Evolutionary conservation across 2,329 filamentous ascomycete species (phyloP).

Genomic region (Pseudocercospora crystallina): DNA sequence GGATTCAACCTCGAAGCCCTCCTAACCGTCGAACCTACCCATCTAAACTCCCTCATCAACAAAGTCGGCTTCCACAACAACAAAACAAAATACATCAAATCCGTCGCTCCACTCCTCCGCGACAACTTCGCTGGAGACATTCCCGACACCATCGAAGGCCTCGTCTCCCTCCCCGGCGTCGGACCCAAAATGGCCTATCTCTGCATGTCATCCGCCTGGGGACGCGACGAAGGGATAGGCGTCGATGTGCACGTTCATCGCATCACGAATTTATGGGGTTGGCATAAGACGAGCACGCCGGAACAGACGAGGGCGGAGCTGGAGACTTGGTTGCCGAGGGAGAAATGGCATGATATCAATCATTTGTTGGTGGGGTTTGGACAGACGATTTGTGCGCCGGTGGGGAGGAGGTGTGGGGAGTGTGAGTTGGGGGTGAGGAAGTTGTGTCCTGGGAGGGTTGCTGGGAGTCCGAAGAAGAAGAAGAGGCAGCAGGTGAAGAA

Average conservation of each 20-base stretch:
- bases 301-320: constrained; percentile 77
- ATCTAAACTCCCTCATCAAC: constrained; percentile 72
- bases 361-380: constrained; percentile 83
- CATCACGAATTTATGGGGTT: constrained; percentile 92
- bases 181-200: constrained; percentile 95
- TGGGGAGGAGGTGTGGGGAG: constrained; percentile 77
- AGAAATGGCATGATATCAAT: constrained; percentile 92
- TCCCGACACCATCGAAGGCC: constrained; percentile 71
- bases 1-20: constrained; percentile 74
- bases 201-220: constrained; percentile 76
- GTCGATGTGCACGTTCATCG: constrained; percentile 95
- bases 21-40: constrained; percentile 65
- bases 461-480: constrained; percentile 47
- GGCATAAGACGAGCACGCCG: constrained; percentile 77
- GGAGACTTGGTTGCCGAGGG: constrained; percentile 77
- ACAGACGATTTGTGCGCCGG: constrained; percentile 80
- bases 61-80: constrained; percentile 93
- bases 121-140: constrained; percentile 74
- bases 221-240: constrained; percentile 72
- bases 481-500: constrained; percentile 49
- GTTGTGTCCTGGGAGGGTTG: constrained; percentile 62
- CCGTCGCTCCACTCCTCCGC: constrained; percentile 57
- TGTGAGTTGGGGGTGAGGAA: constrained; percentile 76
- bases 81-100: constrained; percentile 82
- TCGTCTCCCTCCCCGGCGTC: constrained; percentile 78